These are phyloP conservation scores for Rhynchosporium secalis DNA, from an alignment of 2,329 filamentous ascomycete genomes.

Conservation along the genomic window DNA sequence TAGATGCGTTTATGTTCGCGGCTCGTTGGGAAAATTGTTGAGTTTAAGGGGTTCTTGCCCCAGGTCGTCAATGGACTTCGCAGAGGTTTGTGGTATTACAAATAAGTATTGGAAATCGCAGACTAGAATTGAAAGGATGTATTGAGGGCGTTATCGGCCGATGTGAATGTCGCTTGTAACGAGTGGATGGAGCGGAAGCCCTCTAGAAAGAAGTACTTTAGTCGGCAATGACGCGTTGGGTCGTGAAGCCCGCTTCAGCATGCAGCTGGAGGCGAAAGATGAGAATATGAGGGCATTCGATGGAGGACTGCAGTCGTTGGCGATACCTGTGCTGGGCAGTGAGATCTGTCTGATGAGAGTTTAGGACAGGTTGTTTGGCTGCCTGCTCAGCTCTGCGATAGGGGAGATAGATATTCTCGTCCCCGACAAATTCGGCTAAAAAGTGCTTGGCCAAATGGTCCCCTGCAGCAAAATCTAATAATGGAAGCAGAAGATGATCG, in stretches of 20 bases:
- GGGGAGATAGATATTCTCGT: slow-evolving; percentile 25
- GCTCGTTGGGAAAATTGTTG: slow-evolving; percentile 30
- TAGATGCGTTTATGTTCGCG: slow-evolving; percentile 35
- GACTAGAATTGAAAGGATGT: slow-evolving; percentile 30
- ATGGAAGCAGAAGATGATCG: slow-evolving; percentile 2
- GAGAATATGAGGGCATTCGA: slow-evolving; percentile 31
- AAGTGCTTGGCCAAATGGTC: slow-evolving; percentile 20
- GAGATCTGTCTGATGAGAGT: slow-evolving; percentile 19
- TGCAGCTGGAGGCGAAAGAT: slow-evolving; percentile 28
- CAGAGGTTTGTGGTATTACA: slow-evolving; percentile 31
- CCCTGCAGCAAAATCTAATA: slow-evolving; percentile 3
- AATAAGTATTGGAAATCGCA: slow-evolving; percentile 32
- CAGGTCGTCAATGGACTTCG: slow-evolving; percentile 23
- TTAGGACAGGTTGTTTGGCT: slow-evolving; percentile 23
- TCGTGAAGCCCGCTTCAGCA: slow-evolving; percentile 26
- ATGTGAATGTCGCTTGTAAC: slow-evolving; percentile 32
- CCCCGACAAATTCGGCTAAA: slow-evolving; percentile 16
- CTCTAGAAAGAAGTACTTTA: slow-evolving; percentile 31
- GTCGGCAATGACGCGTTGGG: slow-evolving; percentile 37
- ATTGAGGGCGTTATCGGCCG: slow-evolving; percentile 28
- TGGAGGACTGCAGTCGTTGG: slow-evolving; percentile 20
- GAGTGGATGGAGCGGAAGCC: slow-evolving; percentile 39
- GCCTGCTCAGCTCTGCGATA: slow-evolving; percentile 21
- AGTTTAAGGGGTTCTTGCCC: slow-evolving; percentile 33
- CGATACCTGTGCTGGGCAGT: slow-evolving; percentile 23